Conservation (phyloP, 371 early-diverging fungal species). For the Circinella umbellata region DNA sequence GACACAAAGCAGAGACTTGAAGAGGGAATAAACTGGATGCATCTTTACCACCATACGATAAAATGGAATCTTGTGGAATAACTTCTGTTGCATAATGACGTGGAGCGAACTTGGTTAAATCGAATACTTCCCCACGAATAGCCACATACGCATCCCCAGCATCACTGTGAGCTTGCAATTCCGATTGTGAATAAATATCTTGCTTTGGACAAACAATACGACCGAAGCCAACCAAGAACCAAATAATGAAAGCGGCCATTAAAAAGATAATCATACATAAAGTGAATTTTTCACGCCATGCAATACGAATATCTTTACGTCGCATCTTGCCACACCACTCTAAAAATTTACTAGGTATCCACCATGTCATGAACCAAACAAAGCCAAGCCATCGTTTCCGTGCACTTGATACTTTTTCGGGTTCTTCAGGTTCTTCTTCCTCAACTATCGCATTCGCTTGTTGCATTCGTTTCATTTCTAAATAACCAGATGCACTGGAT, state of each 20-base stretch:
- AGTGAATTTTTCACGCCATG: slow-evolving; percentile 96
- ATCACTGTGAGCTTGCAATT: slow-evolving; percentile 51
- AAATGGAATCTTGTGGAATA: slow-evolving; percentile 47
- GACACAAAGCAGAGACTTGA: slow-evolving; percentile 57
- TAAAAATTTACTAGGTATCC: slow-evolving; percentile 76
- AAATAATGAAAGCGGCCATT: slow-evolving; percentile 77
- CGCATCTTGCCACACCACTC: slow-evolving; percentile 73
- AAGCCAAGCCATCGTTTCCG: slow-evolving; percentile 79
- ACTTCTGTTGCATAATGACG: slow-evolving; percentile 53
- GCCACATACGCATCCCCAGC: slow-evolving; percentile 51
- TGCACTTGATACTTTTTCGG: slow-evolving; percentile 34
- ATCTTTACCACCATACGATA: slow-evolving; percentile 67
- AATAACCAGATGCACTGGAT: slow-evolving; percentile 18
- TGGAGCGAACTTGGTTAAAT: slow-evolving; percentile 60
- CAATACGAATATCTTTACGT: slow-evolving; percentile 81
- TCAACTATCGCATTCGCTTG: slow-evolving; percentile 4
- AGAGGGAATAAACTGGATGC: slow-evolving; percentile 70
- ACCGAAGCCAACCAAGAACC: slow-evolving; percentile 89
- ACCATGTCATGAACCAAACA: slow-evolving; percentile 88
- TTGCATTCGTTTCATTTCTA: slow-evolving; percentile 25
- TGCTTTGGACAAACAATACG: slow-evolving; percentile 82
- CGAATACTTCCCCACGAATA: slow-evolving; percentile 72
- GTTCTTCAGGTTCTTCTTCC: slow-evolving; percentile 18
- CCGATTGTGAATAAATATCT: slow-evolving; percentile 63
- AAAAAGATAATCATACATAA: slow-evolving; percentile 86